Evolutionary conservation across 116 monocot species (phyloP), one percentile per base, ranked within the genome.

Genomic region (Trichopus zeylanicus): DNA sequence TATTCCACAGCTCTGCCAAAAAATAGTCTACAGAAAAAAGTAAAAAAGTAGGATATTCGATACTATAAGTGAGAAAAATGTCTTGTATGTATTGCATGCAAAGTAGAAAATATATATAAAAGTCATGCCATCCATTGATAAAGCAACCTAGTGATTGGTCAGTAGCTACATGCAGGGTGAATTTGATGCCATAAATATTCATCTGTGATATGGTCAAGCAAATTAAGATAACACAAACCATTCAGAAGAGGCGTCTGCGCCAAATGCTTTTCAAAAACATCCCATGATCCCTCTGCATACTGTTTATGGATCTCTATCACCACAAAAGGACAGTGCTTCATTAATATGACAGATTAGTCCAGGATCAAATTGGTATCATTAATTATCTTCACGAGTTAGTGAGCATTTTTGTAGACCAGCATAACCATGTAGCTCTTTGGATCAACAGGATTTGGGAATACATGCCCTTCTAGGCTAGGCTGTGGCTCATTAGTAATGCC

Each of bases 361-460:
- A 15, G 2, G 21, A 52, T 22, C 52, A 6, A 31, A 35, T n/a
- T 1, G 29, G 29, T 12, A n/a, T 23, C 1, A 52, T 29, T 21
- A 31, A 15, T 29, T 60, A 92, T 87, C 86, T 86, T 92, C 86
- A 73, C 95, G 77, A 24, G 84, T 81, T 51, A 95, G 59, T 58
- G 95, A 95, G 11, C 95, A 79, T 95, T 95, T 77, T 95, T 95
- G 32, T 90, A 95, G 59, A 76, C 74, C 10, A 95, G 55, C 95
- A 95, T 86, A 70, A 95, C 95, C 95, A 95, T 95, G 58, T 89
- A 95, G 70, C 90, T 78, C 49, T 62, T 79, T 34, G 97, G 91
- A 62, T 97, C 84, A 28, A 97, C 87, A 0, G 97, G 97, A 47
- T 91, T 97, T 53, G 97, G 97, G 25, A 97, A 87, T 52, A 97